These are phyloP conservation scores for Cladosporium sp. DNA, from an alignment of 2,329 filamentous ascomycete genomes.

Conservation along the genomic window DNA sequence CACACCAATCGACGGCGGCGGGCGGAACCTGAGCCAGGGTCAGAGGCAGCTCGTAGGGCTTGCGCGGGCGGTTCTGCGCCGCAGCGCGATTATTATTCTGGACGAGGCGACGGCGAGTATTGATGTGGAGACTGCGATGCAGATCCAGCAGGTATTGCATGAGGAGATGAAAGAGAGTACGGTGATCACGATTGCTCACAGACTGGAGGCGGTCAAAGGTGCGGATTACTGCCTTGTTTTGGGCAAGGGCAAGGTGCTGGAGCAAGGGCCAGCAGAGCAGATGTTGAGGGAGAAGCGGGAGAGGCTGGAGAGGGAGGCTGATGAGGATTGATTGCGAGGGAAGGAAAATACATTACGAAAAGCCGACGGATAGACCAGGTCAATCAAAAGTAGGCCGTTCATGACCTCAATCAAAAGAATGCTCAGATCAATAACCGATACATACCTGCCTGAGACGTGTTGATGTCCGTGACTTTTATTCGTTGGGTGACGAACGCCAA, in stretches of 20 bases:
- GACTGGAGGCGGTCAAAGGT: constrained; percentile 55
- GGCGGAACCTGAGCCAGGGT: constrained; percentile 57
- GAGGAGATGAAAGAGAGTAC: constrained; percentile 54
- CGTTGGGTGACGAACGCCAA: neutral
- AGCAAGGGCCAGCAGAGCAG: constrained; percentile 29
- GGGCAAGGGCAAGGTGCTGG: constrained; percentile 44
- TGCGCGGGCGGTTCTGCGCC: constrained; percentile 54
- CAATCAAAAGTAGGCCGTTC: neutral
- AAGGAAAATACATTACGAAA: neutral
- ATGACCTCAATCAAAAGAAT: neutral
- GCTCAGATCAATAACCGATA: too few relatives aligned
- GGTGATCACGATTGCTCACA: constrained; percentile 60
- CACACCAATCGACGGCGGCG: constrained; percentile 54
- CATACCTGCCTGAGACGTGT: too few relatives aligned
- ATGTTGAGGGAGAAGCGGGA: constrained; percentile 18
- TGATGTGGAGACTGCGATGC: constrained; percentile 54
- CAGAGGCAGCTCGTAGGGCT: constrained; percentile 61
- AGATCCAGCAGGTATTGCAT: constrained; percentile 50
- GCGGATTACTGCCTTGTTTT: constrained; percentile 52
- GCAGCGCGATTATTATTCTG: constrained; percentile 57
- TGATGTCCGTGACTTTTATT: too few relatives aligned
- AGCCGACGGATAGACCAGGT: neutral
- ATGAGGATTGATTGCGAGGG: constrained; percentile 1
- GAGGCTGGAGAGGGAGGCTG: constrained; percentile 14
- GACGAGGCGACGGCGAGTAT: constrained; percentile 63